These are phyloP conservation scores for Elsinoe necatrix DNA, from an alignment of 2,329 filamentous ascomycete species.

Conservation along the genomic window DNA sequence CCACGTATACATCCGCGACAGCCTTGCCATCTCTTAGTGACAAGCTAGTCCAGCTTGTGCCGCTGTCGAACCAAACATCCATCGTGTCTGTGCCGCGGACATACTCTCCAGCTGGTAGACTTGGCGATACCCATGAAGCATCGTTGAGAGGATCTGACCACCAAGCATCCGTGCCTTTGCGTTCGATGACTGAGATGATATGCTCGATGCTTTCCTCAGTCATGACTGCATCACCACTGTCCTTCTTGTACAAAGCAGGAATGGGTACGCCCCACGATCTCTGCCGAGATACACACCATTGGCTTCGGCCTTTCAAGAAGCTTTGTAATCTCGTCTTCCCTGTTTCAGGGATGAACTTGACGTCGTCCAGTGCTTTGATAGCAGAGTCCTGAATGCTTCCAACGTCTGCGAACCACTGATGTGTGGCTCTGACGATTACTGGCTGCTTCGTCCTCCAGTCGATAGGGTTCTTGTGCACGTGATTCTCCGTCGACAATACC, in stretches of 20 bases:
- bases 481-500: constrained; percentile 62
- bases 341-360: constrained; percentile 68
- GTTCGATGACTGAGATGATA: constrained; percentile 68
- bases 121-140: constrained; percentile 63
- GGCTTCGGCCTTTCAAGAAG: constrained; percentile 78
- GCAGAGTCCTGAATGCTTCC: constrained; percentile 69
- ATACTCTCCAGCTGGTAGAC: constrained; percentile 51
- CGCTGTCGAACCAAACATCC: constrained; percentile 99
- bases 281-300: constrained; percentile 98
- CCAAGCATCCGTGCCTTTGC: constrained; percentile 84
- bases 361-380: constrained; percentile 58
- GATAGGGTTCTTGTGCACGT: constrained; percentile 91
- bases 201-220: constrained; percentile 71
- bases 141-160: constrained; percentile 78
- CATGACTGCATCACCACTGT: constrained; percentile 59
- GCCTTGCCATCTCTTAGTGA: constrained; percentile 32
- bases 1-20: constrained; percentile 77
- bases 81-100: constrained; percentile 84
- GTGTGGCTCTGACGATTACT: constrained; percentile 82
- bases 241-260: constrained; percentile 69
- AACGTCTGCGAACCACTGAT: constrained; percentile 97
- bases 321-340: constrained; percentile 69
- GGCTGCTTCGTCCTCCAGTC: constrained; percentile 96
- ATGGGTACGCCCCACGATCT: constrained; percentile 96
- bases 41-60: constrained; percentile 73